Evolutionary conservation across 345 rosid species (phyloP), one percentile per base, ranked within the genome.

Genomic region (Pseudoturritis turrita): DNA sequence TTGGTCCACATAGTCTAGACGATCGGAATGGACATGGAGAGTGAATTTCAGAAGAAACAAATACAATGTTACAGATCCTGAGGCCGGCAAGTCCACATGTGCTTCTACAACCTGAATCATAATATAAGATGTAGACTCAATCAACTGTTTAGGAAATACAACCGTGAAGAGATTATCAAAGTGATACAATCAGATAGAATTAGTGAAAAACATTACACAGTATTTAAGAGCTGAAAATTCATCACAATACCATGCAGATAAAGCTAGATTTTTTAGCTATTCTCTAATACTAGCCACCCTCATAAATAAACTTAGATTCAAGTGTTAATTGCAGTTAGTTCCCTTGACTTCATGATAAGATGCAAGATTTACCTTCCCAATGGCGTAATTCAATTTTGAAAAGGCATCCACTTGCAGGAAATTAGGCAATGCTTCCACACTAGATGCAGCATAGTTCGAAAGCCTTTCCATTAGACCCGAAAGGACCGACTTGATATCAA

Each of bases 321-420:
- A 56, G 43, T 10, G 26, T 39, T 33, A 28, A 40, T 43, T 31
- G 25, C 25, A 21, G 37, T 51, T 50, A 51, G 15, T 55, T 47
- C 68, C 52, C 10, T 49, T 33, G 23, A 29, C 60, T 39, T 47
- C 22, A 62, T 36, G 62, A 55, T 55, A 3, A 49, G 62, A 64
- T 54, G 53, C 61, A 46, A 36, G 53, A 56, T 39, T 79, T 83
- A 91, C 97, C 96, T 89, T 95, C 71, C 99, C 99, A 62, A 95
- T 95, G 43, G 99, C 96, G 81, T 82, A 77, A 81, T 89, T 89
- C 65, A 95, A 86, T 82, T 89, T 95, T 15, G 97, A 82, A 84
- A 95, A 95, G 56, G 99, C 99, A 77, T 89, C 99, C 52, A 95
- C 97, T 86, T 95, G 97, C 85, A 89, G 79, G 81, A 95, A 95